Base-by-base conservation (phyloP, 148 eudicot genomes). In the Vaccinium darrowii region DNA sequence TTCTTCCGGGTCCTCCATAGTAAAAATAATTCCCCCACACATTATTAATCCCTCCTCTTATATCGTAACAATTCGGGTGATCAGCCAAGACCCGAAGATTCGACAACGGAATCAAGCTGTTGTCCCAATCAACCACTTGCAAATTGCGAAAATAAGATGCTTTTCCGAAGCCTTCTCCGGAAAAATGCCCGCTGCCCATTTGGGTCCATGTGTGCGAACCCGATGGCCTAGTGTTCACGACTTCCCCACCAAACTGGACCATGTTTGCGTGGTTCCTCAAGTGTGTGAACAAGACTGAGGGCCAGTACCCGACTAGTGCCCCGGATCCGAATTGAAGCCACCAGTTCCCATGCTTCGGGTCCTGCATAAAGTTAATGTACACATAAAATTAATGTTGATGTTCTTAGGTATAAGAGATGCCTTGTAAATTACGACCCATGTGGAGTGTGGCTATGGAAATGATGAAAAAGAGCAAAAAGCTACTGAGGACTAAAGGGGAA, bases 291-390 rank as follows among this genome's bases (percentile, higher is more conserved):
- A 97, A 84, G 84, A 88, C 90, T 56, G 91, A 89, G 14, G 99
- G 99, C 99, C 99, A 97, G 83, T 97, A 95, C 50, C 99, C 99
- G 0, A 97, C 92, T 23, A 97, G 91, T 39, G 91, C 88, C 8
- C 99, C 97, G 4, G 93, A 83, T 50, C 98, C 99, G 71, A 95
- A 91, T 74, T 97, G 88, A 0, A 97, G 98, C 99, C 99, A 97
- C 99, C 99, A 97, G 73, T 97, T 93, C 72, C 99, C 99, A 69
- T 93, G 98, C 88, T 93, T 94, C n/a, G 99, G 99, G 85, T 97
- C 99, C 99, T 97, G 89, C 52, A 81, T 75, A 3, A 65, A 36
- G n/a, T 63, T 23, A 23, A 23, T 63, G 39, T n/a, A 5, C 27
- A 65, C 25, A 65, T 23, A 3, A 65, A 43, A 43, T 43, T n/a